These are phyloP conservation scores for Cryptococcus sp. DNA, from an alignment of 1,284 basidiomycete genomes.

Conservation along the genomic window DNA sequence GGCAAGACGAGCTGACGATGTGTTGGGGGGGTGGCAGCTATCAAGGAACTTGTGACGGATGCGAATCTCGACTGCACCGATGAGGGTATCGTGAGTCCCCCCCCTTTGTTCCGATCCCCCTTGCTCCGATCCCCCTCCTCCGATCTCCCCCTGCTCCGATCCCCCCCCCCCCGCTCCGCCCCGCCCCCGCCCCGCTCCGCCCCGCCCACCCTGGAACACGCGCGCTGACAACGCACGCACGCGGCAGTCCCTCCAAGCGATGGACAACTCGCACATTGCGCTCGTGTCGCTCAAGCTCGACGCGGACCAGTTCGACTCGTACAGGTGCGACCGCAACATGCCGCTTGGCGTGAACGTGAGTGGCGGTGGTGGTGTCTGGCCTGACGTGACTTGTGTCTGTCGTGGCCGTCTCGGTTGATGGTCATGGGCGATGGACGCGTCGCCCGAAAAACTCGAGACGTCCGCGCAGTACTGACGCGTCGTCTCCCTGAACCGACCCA, in stretches of 20 bases:
- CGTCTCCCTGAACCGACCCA: too few species aligned
- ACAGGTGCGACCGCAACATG: conserved; percentile 94
- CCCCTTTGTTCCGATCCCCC: neutral
- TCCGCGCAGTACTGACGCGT: neutral
- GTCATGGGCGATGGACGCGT: neutral
- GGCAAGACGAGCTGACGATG: neutral
- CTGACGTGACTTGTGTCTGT: too few species aligned
- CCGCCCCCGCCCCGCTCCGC: neutral
- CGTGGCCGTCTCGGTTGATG: too few species aligned
- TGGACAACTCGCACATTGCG: conserved; percentile 99
- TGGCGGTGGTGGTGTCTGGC: too few species aligned
- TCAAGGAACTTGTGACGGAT: conserved; percentile 96
- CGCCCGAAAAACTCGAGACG: neutral
- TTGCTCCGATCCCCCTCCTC: neutral
- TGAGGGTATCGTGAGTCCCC: conserved; percentile 75
- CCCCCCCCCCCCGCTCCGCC: neutral
- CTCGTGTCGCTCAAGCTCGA: conserved; percentile 71
- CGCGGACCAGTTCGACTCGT: conserved; percentile 75
- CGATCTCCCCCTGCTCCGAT: neutral
- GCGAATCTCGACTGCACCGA: conserved; percentile 98
- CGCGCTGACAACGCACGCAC: neutral
- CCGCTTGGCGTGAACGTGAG: conserved; percentile 78
- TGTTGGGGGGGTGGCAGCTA: conserved; percentile 57
- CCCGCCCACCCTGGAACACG: too few species aligned
- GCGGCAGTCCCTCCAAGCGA: conserved; percentile 79